phyloP scores from a whole-genome alignment of 225 moss, liverwort and hornwort genomes.

The Polytrichum formosum region DNA sequence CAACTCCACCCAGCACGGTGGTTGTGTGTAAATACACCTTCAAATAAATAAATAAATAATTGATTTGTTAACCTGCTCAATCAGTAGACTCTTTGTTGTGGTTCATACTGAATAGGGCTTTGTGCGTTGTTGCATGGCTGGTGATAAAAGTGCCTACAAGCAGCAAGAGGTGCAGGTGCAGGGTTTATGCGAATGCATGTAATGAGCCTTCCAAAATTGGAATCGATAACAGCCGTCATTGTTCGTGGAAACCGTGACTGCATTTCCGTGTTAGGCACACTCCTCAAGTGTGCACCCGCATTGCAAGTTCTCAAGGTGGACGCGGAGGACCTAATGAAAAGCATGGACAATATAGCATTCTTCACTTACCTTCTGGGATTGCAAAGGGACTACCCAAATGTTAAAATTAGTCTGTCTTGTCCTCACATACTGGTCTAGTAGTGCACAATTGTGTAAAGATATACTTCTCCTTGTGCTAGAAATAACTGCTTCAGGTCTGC shows the following conservation, averaged over 20 bases:
- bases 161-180: constrained; percentile 56
- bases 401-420: constrained; percentile 41
- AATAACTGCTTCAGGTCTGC: too few relatives aligned
- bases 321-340: constrained; percentile 49
- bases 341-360: constrained; percentile 55
- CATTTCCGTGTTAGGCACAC: constrained; percentile 54
- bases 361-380: constrained; percentile 50
- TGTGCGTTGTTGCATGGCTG: too few relatives aligned
- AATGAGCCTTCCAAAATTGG: constrained; percentile 45
- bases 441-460: too few relatives aligned
- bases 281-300: constrained; percentile 55
- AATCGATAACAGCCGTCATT: constrained; percentile 39
- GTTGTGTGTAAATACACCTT: too few relatives aligned
- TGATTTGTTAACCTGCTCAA: too few relatives aligned
- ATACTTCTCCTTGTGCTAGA: too few relatives aligned
- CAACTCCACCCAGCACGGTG: too few relatives aligned
- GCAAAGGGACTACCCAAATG: constrained; percentile 55
- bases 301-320: constrained; percentile 49
- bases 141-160: constrained; percentile 47
- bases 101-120: too few relatives aligned
- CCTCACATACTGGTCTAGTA: constrained; percentile 44
- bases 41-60: too few relatives aligned
- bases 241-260: constrained; percentile 50
- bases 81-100: too few relatives aligned
- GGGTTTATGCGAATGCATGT: constrained; percentile 52